These are phyloP conservation scores for Capsella rubella DNA, from an alignment of 441 rosid species.

Conservation along the genomic window DNA sequence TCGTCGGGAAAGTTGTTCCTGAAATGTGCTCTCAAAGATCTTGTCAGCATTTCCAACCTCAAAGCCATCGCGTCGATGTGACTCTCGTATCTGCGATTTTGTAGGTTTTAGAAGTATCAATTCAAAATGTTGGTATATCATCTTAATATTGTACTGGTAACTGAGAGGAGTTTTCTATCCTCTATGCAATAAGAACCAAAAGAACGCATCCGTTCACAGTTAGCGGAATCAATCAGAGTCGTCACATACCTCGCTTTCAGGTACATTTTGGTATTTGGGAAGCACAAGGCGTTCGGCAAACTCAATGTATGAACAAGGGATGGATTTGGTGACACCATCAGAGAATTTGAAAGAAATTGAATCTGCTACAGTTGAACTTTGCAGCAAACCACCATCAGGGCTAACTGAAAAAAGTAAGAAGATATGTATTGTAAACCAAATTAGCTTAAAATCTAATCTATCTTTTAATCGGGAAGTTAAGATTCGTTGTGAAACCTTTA, in stretches of 20 bases:
- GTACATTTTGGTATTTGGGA: slow-evolving; percentile 65
- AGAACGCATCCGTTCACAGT: not conserved
- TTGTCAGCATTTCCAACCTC: slow-evolving; percentile 95
- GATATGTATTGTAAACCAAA: not conserved
- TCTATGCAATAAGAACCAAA: not conserved
- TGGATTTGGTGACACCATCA: slow-evolving; percentile 65
- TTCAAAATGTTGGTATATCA: slow-evolving; percentile 15
- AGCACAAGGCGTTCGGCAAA: slow-evolving; percentile 92
- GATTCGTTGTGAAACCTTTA: slow-evolving; percentile 59
- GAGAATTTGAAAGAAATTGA: slow-evolving; percentile 63
- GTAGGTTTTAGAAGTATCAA: not conserved
- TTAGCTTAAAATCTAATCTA: not conserved
- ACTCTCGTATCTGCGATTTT: slow-evolving; percentile 64
- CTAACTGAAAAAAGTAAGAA: slow-evolving; percentile 67
- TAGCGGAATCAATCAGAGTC: not conserved
- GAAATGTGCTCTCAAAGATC: slow-evolving; percentile 83
- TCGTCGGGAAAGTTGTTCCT: slow-evolving; percentile 36
- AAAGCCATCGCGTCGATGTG: slow-evolving; percentile 84
- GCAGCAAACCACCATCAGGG: slow-evolving; percentile 87
- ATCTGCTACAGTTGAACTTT: slow-evolving; percentile 95
- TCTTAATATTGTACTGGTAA: not conserved
- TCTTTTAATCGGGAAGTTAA: not conserved
- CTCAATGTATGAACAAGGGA: slow-evolving; percentile 87
- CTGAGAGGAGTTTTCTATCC: not conserved
- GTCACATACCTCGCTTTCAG: slow-evolving; percentile 60